Conservation (phyloP, 2,329 filamentous ascomycete species). For the Xylaria sp. region DNA sequence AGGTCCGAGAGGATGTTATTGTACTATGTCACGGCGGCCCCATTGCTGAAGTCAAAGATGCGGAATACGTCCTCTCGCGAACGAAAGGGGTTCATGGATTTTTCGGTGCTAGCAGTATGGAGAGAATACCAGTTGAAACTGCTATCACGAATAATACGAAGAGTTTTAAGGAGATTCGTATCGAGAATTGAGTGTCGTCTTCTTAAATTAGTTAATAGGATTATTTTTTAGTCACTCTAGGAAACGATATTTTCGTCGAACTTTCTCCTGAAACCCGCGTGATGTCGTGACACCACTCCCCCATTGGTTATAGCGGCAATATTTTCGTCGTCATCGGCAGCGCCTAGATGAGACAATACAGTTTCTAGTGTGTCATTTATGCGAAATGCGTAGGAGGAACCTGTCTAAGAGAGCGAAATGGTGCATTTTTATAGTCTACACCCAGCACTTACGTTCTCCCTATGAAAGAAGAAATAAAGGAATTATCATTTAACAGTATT, state of each 20-base stretch:
- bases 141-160: constrained; percentile 64
- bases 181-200: constrained; percentile 16
- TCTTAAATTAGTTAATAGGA: background rate
- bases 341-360: background rate
- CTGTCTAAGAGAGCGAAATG: too few species aligned
- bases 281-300: background rate
- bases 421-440: too few species aligned
- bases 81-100: constrained; percentile 76
- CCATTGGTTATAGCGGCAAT: background rate
- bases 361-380: background rate
- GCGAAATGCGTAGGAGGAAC: background rate
- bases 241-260: background rate
- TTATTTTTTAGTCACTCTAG: background rate
- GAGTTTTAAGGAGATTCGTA: constrained; percentile 48
- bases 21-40: constrained; percentile 77
- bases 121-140: constrained; percentile 72
- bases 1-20: constrained; percentile 67
- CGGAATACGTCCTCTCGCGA: constrained; percentile 67
- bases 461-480: too few species aligned
- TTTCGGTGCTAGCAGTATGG: constrained; percentile 76
- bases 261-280: background rate
- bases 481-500: background rate
- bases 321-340: background rate
- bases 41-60: constrained; percentile 71
- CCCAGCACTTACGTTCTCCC: too few species aligned